Conservation (phyloP, 495 filamentous ascomycete species). For the Penicillium robsamsonii region DNA sequence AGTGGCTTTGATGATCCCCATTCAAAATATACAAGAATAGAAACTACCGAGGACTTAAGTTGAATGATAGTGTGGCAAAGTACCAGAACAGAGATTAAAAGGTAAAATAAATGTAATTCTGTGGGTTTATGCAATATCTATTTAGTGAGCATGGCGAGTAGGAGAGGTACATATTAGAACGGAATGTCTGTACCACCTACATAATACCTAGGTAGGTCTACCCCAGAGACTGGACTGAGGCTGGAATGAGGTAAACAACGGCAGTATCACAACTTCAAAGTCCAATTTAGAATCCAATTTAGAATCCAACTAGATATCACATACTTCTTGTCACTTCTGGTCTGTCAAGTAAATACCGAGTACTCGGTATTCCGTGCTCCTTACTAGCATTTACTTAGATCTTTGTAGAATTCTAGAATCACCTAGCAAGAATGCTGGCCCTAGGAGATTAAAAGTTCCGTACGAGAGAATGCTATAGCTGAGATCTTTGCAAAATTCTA, state of each 20-base stretch:
- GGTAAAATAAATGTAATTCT: too few species aligned
- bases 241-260: not conserved
- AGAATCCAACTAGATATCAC: not conserved
- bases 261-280: not conserved
- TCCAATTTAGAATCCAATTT: not conserved
- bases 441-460: not conserved
- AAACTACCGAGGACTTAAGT: too few species aligned
- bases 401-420: not conserved
- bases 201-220: not conserved
- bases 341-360: not conserved
- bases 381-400: not conserved
- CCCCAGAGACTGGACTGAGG: not conserved
- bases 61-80: too few species aligned
- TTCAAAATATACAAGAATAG: too few species aligned
- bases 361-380: not conserved
- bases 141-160: too few species aligned
- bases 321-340: not conserved
- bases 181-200: not conserved
- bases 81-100: too few species aligned
- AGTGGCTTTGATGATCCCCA: too few species aligned
- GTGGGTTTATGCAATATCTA: too few species aligned
- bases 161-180: too few species aligned
- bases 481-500: not conserved
- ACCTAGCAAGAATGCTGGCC: not conserved
- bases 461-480: not conserved